Percentiles rank a stretch among this genome's conserved stretches.
Conservation (phyloP, 208 protist genomes). For the Trypanosoma conorhini region DNA sequence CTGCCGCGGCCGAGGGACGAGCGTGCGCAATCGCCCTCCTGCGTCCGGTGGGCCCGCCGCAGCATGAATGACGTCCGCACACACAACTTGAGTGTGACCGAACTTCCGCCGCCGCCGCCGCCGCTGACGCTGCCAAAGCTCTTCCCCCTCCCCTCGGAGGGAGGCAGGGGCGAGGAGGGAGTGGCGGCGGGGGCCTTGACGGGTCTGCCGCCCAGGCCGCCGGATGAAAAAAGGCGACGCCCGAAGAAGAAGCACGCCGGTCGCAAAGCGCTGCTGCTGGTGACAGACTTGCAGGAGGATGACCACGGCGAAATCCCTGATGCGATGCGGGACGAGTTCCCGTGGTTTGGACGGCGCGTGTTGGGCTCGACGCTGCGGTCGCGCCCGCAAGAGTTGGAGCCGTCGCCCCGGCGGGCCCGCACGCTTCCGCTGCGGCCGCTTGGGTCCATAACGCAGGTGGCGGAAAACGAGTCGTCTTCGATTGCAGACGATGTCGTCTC, state of each 20-base stretch:
- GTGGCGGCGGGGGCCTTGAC: neutral
- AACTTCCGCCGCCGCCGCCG: neutral
- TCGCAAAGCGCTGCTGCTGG: neutral
- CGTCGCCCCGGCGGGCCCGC: neutral
- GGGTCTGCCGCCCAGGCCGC: neutral
- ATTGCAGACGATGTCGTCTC: conserved; percentile 11
- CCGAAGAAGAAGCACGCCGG: neutral
- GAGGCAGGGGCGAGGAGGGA: neutral
- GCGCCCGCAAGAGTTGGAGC: neutral
- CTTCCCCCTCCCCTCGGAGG: neutral
- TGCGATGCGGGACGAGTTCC: conserved; percentile 2
- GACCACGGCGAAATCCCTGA: conserved; percentile 13
- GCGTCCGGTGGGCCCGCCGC: conserved; percentile 5
- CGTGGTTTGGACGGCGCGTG: neutral
- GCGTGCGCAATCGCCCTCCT: neutral
- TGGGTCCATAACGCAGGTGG: conserved; percentile 8
- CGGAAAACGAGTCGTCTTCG: conserved; percentile 1
- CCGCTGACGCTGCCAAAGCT: conserved; percentile 1
- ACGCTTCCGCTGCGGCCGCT: neutral
- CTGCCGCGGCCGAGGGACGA: too few species aligned
- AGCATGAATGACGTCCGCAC: conserved; percentile 6
- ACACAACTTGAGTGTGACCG: conserved; percentile 11
- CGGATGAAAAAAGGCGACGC: neutral
- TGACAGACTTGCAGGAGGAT: conserved; percentile 18
- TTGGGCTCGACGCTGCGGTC: neutral